Percentiles rank a stretch among this genome's conserved stretches.
Evolutionary conservation across 1,139 yeast genomes (phyloP).

Genomic region (Hyphopichia fennica): DNA sequence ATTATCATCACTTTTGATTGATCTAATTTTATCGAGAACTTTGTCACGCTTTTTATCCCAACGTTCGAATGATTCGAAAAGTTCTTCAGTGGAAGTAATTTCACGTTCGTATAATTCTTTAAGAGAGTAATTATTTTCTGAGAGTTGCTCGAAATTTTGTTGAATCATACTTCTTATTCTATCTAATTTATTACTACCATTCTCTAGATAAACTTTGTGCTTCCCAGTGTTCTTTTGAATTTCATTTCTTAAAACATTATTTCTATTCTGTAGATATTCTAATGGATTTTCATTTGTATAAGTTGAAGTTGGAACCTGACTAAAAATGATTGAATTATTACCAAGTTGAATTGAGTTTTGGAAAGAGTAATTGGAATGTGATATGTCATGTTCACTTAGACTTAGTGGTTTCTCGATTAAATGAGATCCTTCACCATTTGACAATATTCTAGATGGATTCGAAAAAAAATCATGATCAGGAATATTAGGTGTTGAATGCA

Average conservation of each 20-base stretch:
- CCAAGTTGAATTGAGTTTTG: slow-evolving; percentile 3
- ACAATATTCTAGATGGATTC: slow-evolving; percentile 18
- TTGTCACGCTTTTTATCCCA: slow-evolving; percentile 47
- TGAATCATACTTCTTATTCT: slow-evolving; percentile 27
- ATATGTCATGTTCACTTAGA: slow-evolving; percentile 2
- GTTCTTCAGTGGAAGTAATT: slow-evolving; percentile 22
- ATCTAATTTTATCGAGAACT: slow-evolving; percentile 35
- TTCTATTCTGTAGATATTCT: slow-evolving; percentile 31
- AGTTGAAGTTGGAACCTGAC: slow-evolving; percentile 2
- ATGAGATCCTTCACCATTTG: background rate
- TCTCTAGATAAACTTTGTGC: slow-evolving; percentile 22
- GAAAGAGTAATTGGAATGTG: background rate
- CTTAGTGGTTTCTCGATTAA: background rate
- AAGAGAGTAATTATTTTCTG: slow-evolving; percentile 46
- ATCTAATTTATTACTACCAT: slow-evolving; percentile 34
- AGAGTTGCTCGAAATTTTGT: slow-evolving; percentile 32
- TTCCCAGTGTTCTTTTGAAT: slow-evolving; percentile 20
- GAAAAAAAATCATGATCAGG: slow-evolving; percentile 20
- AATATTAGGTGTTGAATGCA: slow-evolving; percentile 7
- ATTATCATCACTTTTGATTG: slow-evolving; percentile 42
- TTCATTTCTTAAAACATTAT: slow-evolving; percentile 20
- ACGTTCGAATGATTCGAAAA: slow-evolving; percentile 34
- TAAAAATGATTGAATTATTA: slow-evolving; percentile 4
- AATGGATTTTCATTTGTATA: slow-evolving; percentile 23
- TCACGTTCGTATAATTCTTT: slow-evolving; percentile 51